These are phyloP conservation scores for Globisporangium canariense DNA, from an alignment of 352 stramenopile genomes.

Conservation along the genomic window DNA sequence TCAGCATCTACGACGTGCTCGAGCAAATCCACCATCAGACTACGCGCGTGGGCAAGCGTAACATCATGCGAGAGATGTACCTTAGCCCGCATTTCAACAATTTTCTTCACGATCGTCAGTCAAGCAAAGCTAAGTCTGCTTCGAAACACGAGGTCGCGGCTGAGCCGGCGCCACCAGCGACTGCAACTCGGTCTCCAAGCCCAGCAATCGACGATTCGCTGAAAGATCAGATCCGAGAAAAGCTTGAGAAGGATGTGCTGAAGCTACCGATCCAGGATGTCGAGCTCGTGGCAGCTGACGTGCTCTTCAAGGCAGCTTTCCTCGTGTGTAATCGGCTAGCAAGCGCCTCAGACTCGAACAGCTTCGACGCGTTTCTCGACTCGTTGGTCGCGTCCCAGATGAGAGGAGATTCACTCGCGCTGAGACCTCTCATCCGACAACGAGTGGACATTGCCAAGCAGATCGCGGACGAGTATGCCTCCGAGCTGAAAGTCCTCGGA, in stretches of 20 bases:
- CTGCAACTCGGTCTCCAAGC: neutral
- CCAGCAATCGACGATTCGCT: neutral
- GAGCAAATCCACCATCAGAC: constrained; percentile 42
- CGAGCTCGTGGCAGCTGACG: constrained; percentile 18
- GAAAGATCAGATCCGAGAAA: constrained; percentile 24
- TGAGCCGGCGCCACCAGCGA: neutral
- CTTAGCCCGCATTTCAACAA: constrained; percentile 41
- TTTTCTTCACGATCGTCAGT: constrained; percentile 27
- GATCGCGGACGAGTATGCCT: constrained; percentile 17
- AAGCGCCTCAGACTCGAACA: neutral
- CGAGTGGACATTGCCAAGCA: constrained; percentile 23
- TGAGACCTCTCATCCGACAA: constrained; percentile 27
- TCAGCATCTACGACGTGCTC: constrained; percentile 53
- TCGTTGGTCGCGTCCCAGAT: constrained; percentile 24
- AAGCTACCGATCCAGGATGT: constrained; percentile 31
- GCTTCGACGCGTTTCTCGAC: constrained; percentile 24
- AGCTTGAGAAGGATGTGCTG: constrained; percentile 44
- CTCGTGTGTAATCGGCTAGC: constrained; percentile 19
- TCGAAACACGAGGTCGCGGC: neutral
- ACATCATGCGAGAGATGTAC: constrained; percentile 37
- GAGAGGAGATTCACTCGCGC: constrained; percentile 15
- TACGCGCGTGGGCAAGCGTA: constrained; percentile 33
- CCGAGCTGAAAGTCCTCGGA: constrained; percentile 17
- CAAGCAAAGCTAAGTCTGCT: neutral
- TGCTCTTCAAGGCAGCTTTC: constrained; percentile 62